These are phyloP conservation scores for Chloropicon primus DNA, from an alignment of 139 green algal species.

Conservation along the genomic window DNA sequence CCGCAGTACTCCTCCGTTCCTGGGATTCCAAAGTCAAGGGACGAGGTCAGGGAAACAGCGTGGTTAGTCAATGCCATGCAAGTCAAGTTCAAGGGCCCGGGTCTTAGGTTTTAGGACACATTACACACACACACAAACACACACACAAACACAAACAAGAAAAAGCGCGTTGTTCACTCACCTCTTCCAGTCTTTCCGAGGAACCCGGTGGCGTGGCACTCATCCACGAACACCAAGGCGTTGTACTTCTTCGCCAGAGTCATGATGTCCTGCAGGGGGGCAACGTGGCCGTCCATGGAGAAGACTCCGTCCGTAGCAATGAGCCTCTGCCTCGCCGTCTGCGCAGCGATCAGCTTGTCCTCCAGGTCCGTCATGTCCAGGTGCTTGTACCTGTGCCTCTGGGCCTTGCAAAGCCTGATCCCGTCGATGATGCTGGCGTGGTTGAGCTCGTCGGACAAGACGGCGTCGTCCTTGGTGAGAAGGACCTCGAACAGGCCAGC, in stretches of 20 bases:
- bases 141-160: too few species aligned
- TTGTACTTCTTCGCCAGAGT: conserved; percentile 30
- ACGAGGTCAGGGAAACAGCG: too few species aligned
- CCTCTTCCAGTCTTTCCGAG: conserved; percentile 34
- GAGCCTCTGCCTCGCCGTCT: neutral
- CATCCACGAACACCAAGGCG: conserved; percentile 36
- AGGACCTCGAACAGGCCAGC: conserved; percentile 56
- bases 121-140: too few species aligned
- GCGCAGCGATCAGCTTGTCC: conserved; percentile 8
- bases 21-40: too few species aligned
- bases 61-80: too few species aligned
- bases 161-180: too few species aligned
- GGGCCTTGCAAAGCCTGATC: conserved; percentile 50
- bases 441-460: conserved; percentile 55
- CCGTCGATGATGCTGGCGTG: conserved; percentile 64
- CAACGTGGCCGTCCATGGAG: conserved; percentile 49
- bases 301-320: conserved; percentile 29
- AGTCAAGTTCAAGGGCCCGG: too few species aligned
- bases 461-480: conserved; percentile 39
- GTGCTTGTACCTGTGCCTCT: conserved; percentile 15
- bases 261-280: conserved; percentile 30
- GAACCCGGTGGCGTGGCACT: conserved; percentile 52
- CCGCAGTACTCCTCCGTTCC: conserved; percentile 44
- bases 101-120: too few species aligned
- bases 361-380: conserved; percentile 24